Base-by-base conservation (phyloP, 306 rosid species). In the Vachellia pachyceras region DNA sequence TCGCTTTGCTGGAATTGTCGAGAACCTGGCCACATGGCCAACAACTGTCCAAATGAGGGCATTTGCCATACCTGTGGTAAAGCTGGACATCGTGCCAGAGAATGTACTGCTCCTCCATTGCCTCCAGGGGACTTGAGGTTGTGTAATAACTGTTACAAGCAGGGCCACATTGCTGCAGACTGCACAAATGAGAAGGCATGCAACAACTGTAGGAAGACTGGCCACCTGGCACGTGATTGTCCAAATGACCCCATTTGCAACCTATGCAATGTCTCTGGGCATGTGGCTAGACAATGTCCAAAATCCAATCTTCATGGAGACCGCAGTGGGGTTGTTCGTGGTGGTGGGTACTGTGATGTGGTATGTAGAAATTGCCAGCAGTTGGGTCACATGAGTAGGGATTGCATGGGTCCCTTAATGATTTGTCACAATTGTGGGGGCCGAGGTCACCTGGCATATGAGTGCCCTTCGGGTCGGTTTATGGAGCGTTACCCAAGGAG, bases 111-210 rank as follows among this genome's bases (percentile, higher is more conserved):
- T 50, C 97, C 97, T 50, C 84, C 92, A 5, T 47, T 91, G 90
- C 97, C 98, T 7, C 94, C 96, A 6, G 99, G 99, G 79, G 99
- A 95, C 86, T 76, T 93, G 33, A 93, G 99, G 80, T 52, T 95
- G 90, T 95, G 99, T 90, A 93, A 95, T 81, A 95, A 95, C 89
- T 95, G 99, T 86, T 95, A 95, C 70, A 95, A 95, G 87, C 99
- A 90, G 85, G 99, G 99, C 33, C 99, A 95, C 84, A 90, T 95
- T 82, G 99, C 99, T 35, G 99, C 74, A 46, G 99, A 93, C 82
- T 95, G 98, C 76, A 95, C 99, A 3, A 95, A 95, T 49, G 99
- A 91, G 71, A 95, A 95, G 89, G 99, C 99, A n/a, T 95, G 99
- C 81, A 95, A 93, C 89, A 95, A 95, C 84, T 95, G 99, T 84